Base-by-base conservation (phyloP, 768 basidiomycete genomes). In the Lepiota subincarnata region DNA sequence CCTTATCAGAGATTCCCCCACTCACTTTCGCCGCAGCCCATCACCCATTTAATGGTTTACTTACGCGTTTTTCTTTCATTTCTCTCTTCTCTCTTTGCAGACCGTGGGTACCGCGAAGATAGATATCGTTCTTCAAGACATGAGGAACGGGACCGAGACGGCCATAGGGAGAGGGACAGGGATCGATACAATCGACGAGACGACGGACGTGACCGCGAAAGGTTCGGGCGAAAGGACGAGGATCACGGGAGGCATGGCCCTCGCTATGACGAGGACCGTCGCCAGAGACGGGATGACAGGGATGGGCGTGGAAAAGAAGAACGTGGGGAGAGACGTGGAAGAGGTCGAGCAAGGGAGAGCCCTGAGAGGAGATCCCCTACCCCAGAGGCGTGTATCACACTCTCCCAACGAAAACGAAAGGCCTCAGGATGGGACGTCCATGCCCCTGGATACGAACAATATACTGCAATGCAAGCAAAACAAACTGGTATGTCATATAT, bases 391-490 rank as follows among this genome's bases (percentile, higher is more conserved):
- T 81, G 84, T 12, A 73, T 84, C 38, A 86, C 91, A 0, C 70
- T 99, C 57, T 87, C 88, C 6, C 92, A 98, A 65, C 77, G 94
- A 57, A 88, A 87, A 66, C 76, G 94, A 24, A 91, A 90, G 62
- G 89, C 92, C 4, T 93, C 92, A 41, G 90, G 91, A 0, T 99
- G 97, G 97, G 93, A 99, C 69, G 87, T 97, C 18, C 89, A 93
- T 68, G 92, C 95, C 14, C 89, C 91, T 2, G 94, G 94, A 3
- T 98, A 97, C 59, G 96, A 98, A 64, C 89, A 90, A 60, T 92
- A 97, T 62, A 87, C 87, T 4, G 93, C 96, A 13, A 80, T 93
- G 77, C 94, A 98, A 67, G 97, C 97, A n/a, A 99, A 99, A 70
- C 89, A 93, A 73, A 98, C 95, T 39, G 97, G 96, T 92, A 59